Percentiles rank a stretch among this genome's conserved stretches.
Evolutionary conservation across 2,329 filamentous ascomycete species (phyloP).

Genomic region (Monosporascus sp.): DNA sequence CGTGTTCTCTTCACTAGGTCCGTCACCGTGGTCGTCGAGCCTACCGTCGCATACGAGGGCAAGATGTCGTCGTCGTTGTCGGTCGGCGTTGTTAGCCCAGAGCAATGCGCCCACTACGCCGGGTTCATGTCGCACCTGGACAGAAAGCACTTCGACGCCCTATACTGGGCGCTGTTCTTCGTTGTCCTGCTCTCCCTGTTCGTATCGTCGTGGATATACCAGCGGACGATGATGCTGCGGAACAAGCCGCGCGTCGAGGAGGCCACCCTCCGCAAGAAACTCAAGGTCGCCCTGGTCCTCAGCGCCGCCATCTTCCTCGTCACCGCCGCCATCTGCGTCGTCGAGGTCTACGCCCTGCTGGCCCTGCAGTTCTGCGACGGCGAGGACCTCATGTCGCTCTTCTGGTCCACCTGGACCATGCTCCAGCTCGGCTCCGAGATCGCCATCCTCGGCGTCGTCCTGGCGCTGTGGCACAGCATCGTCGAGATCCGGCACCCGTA

Average conservation of each 20-base stretch:
- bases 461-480: constrained; percentile 46
- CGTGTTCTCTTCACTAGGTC: no score
- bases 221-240: constrained; percentile 32
- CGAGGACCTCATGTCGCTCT: constrained; percentile 54
- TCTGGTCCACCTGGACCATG: constrained; percentile 59
- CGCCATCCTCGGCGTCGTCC: constrained; percentile 50
- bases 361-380: constrained; percentile 55
- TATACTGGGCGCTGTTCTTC: constrained; percentile 37
- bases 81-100: constrained; percentile 11
- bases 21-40: no score
- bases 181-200: constrained; percentile 33
- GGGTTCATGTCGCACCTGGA: constrained; percentile 31
- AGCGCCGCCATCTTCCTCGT: constrained; percentile 39
- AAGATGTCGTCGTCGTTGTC: no score
- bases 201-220: constrained; percentile 31
- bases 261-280: constrained; percentile 30
- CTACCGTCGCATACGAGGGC: no score
- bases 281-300: constrained; percentile 36
- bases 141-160: constrained; percentile 29
- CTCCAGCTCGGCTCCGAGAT: constrained; percentile 54
- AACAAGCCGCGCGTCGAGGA: constrained; percentile 26
- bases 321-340: constrained; percentile 40
- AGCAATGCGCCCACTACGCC: constrained; percentile 34
- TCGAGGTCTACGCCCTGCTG: constrained; percentile 50
- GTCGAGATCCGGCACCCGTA: constrained; percentile 47